Conservation (phyloP, 345 rosid species). For the Eucalyptus dawsonii region DNA sequence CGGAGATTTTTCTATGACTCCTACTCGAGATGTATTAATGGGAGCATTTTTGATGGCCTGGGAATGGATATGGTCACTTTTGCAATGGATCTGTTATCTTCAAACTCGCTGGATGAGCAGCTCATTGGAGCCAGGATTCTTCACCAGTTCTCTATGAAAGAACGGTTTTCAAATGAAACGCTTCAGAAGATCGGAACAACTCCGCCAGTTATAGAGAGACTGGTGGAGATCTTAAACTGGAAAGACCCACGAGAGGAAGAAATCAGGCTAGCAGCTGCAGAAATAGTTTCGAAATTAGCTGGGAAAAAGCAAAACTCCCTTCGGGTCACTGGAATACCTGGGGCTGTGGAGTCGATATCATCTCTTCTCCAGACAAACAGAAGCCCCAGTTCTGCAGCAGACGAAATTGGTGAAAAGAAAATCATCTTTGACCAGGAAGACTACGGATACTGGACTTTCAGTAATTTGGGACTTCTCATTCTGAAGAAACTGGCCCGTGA, state of each 20-base stretch:
- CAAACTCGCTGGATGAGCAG: constrained; percentile 67
- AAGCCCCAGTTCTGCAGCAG: constrained; percentile 25
- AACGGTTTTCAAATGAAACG: constrained; percentile 45
- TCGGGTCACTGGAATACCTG: constrained; percentile 64
- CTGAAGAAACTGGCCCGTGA: constrained; percentile 66
- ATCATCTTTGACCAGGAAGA: constrained; percentile 20
- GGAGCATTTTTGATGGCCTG: constrained; percentile 71
- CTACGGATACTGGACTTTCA: constrained; percentile 58
- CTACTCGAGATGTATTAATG: constrained; percentile 62
- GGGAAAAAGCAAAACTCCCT: constrained; percentile 64
- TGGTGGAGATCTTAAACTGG: constrained; percentile 85
- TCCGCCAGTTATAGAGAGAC: constrained; percentile 42
- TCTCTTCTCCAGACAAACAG: constrained; percentile 57
- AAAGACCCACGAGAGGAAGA: constrained; percentile 73
- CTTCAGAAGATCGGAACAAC: constrained; percentile 68
- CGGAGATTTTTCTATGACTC: constrained; percentile 76
- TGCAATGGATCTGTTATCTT: constrained; percentile 56
- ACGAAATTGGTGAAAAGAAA: constrained; percentile 48
- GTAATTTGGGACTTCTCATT: constrained; percentile 59
- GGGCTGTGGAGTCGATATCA: constrained; percentile 79
- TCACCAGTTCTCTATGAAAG: constrained; percentile 29
- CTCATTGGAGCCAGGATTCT: constrained; percentile 61
- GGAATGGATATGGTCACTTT: constrained; percentile 74
- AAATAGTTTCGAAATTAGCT: constrained; percentile 50
- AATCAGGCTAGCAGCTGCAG: constrained; percentile 61